A percentile compares a stretch with the other conserved stretches of the same genome.
Evolutionary conservation across 768 basidiomycete species (phyloP).

Genomic region (Boletellus ananiceps): DNA sequence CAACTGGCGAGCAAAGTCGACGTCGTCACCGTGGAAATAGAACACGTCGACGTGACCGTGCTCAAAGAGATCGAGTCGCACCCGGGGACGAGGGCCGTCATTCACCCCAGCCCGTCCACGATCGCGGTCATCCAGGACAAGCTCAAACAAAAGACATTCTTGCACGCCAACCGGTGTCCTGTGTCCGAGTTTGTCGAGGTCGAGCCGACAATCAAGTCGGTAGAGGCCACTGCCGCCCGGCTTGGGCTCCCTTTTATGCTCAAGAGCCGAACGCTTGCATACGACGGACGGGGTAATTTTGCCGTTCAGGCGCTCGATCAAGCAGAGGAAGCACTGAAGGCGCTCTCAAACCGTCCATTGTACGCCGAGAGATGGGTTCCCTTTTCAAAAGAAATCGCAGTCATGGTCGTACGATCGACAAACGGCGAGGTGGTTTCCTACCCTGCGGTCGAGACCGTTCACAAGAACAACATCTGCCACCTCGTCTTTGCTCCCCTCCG

Average conservation of each 20-base stretch:
- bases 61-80: constrained; percentile 45
- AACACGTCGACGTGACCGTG: constrained; percentile 83
- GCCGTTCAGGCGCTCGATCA: constrained; percentile 56
- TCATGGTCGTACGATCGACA: constrained; percentile 89
- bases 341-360: constrained; percentile 63
- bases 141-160: constrained; percentile 59
- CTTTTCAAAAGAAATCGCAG: constrained; percentile 86
- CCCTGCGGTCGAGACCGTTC: constrained; percentile 91
- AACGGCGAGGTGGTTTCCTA: constrained; percentile 76
- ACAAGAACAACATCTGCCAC: constrained; percentile 91
- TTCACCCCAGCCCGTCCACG: constrained; percentile 79
- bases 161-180: constrained; percentile 46
- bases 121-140: constrained; percentile 82
- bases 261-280: constrained; percentile 91
- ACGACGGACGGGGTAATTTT: constrained; percentile 94
- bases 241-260: constrained; percentile 92
- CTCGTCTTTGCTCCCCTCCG: constrained; percentile 88
- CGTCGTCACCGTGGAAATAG: constrained; percentile 92
- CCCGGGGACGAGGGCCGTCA: constrained; percentile 27
- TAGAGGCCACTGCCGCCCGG: constrained; percentile 46
- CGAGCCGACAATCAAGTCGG: constrained; percentile 46
- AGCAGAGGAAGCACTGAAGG: constrained; percentile 44
- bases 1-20: constrained; percentile 79
- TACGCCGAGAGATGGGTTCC: constrained; percentile 95
- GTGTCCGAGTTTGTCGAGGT: constrained; percentile 60